These are phyloP conservation scores for Hammondia hammondi DNA, from an alignment of 169 alveolate species.

Conservation along the genomic window DNA sequence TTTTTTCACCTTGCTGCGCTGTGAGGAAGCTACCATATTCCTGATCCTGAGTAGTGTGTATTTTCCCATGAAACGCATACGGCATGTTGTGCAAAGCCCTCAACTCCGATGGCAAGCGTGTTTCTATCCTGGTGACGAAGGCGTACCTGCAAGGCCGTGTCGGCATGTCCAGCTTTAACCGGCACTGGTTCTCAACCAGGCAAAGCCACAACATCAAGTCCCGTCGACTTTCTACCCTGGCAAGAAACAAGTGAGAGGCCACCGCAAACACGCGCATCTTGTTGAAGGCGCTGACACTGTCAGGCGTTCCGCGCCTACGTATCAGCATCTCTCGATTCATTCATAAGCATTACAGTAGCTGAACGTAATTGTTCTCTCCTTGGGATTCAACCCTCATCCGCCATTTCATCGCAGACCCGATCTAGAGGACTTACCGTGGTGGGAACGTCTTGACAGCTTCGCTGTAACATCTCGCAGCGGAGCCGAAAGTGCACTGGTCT, in stretches of 20 bases:
- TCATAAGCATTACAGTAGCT: too few relatives aligned
- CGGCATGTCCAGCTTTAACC: slow-evolving; percentile 51
- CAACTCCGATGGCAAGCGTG: too few relatives aligned
- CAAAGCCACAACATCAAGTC: slow-evolving; percentile 61
- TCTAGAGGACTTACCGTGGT: slow-evolving; percentile 1
- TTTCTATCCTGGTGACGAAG: not conserved
- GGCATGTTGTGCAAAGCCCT: too few relatives aligned
- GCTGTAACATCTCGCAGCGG: slow-evolving; percentile 51
- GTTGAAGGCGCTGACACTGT: not conserved
- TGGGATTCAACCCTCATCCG: too few relatives aligned
- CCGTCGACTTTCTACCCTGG: slow-evolving; percentile 27
- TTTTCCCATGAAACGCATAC: too few relatives aligned
- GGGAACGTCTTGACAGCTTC: slow-evolving; percentile 43
- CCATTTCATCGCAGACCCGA: too few relatives aligned
- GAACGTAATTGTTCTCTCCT: too few relatives aligned
- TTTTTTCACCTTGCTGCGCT: too few relatives aligned
- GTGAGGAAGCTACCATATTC: too few relatives aligned
- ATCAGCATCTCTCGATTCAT: too few relatives aligned
- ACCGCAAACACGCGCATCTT: not conserved
- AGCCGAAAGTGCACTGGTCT: slow-evolving; percentile 56
- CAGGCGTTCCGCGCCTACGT: not conserved
- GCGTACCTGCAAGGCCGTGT: slow-evolving; percentile 53
- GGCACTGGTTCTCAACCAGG: slow-evolving; percentile 61
- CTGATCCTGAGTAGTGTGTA: too few relatives aligned
- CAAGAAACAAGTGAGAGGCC: not conserved